These are phyloP conservation scores for Chionographis japonica DNA, from an alignment of 106 monocot genomes.

Conservation along the genomic window DNA sequence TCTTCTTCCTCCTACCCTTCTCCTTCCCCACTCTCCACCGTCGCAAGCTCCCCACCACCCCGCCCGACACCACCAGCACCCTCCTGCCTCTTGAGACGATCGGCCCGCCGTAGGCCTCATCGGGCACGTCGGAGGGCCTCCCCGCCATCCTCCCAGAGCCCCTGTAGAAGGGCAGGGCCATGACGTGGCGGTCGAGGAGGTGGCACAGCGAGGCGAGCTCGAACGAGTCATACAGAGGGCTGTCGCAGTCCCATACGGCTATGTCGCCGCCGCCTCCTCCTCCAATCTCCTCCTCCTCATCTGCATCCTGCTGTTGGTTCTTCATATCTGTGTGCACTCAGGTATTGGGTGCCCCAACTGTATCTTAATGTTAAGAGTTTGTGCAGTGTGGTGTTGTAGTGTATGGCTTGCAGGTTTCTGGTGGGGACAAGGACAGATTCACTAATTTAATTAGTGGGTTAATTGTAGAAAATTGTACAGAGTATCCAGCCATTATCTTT, in stretches of 20 bases:
- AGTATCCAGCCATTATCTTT: too few relatives aligned
- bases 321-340: too few relatives aligned
- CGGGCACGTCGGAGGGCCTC: neutral
- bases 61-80: neutral
- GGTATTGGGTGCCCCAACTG: too few relatives aligned
- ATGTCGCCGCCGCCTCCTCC: too few relatives aligned
- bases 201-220: constrained; percentile 40
- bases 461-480: too few relatives aligned
- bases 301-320: too few relatives aligned
- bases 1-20: constrained; percentile 6
- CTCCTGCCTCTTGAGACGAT: neutral
- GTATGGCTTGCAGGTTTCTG: too few relatives aligned
- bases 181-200: constrained; percentile 39
- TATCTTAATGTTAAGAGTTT: too few relatives aligned
- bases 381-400: too few relatives aligned
- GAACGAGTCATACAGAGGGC: constrained; percentile 65
- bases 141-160: neutral
- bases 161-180: constrained; percentile 23
- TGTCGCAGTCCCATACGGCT: constrained; percentile 61
- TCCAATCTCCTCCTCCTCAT: too few relatives aligned
- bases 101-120: neutral
- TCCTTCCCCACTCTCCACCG: neutral
- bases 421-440: too few relatives aligned
- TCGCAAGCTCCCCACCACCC: neutral
- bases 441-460: too few relatives aligned